Evolutionary conservation across 306 rosid genomes (phyloP).

Genomic region (Prunus armeniaca): DNA sequence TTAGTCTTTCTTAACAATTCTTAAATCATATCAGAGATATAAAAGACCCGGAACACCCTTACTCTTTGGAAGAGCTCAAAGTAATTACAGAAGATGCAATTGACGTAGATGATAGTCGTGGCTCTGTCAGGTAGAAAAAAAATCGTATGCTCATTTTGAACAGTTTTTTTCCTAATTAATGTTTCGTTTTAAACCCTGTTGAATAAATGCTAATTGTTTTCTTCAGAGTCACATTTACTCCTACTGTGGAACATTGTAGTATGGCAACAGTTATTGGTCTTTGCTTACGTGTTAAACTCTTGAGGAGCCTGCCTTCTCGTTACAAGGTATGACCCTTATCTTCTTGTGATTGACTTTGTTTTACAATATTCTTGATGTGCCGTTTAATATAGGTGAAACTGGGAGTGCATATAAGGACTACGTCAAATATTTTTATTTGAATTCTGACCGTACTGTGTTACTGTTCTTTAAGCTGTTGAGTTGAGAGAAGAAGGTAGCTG

Average conservation of each 20-base stretch:
- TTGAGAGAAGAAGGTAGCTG: not conserved
- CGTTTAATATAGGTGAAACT: not conserved
- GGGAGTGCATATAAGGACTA: not conserved
- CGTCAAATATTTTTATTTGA: not conserved
- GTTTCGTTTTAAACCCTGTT: not conserved
- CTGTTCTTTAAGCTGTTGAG: not conserved
- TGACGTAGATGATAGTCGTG: conserved; percentile 68
- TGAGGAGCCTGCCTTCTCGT: conserved; percentile 81
- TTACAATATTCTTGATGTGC: not conserved
- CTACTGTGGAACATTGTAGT: conserved; percentile 94
- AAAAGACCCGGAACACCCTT: conserved; percentile 89
- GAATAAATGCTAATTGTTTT: conserved; percentile 20
- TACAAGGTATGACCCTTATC: conserved; percentile 56
- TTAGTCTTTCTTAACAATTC: conserved; percentile 54
- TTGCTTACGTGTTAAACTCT: conserved; percentile 83
- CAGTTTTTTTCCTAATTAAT: not conserved
- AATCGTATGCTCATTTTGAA: not conserved
- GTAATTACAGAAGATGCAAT: conserved; percentile 86
- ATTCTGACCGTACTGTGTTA: not conserved
- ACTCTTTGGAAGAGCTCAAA: conserved; percentile 95
- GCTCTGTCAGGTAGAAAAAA: conserved; percentile 68
- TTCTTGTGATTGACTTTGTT: conserved; percentile 5
- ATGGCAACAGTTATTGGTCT: conserved; percentile 96
- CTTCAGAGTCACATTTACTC: conserved; percentile 85
- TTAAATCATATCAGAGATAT: conserved; percentile 85